Conservation (phyloP, 169 alveolate species). For the Neospora caninum region DNA sequence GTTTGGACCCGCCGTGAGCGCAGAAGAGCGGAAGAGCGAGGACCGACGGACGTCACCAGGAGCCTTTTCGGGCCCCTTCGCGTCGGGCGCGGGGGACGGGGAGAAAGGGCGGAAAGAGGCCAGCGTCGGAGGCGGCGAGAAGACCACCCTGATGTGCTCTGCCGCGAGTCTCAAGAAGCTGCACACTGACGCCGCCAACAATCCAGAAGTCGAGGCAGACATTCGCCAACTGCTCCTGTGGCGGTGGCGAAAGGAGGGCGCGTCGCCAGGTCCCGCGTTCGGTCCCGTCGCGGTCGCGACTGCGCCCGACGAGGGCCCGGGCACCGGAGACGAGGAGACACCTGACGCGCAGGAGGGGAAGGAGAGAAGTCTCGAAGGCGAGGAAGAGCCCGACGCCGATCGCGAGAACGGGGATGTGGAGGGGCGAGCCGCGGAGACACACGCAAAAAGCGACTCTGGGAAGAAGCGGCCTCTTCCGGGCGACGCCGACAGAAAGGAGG, state of each 20-base stretch:
- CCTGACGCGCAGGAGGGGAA: not conserved
- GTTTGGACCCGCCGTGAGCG: not conserved
- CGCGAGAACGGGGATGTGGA: not conserved
- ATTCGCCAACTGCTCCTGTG: constrained; percentile 16
- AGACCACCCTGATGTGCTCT: not conserved
- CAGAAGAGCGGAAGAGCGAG: not conserved
- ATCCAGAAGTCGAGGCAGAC: constrained; percentile 30
- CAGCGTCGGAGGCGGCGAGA: not conserved
- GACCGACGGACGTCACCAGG: not conserved
- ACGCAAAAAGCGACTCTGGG: too few relatives aligned
- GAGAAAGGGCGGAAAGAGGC: not conserved
- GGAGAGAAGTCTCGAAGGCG: not conserved
- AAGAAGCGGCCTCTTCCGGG: too few relatives aligned
- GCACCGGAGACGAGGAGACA: not conserved
- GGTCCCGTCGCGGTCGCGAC: not conserved
- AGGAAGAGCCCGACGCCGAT: not conserved
- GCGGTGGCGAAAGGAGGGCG: constrained; percentile 35
- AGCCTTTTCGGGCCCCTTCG: too few relatives aligned
- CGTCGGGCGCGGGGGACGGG: not conserved
- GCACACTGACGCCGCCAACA: constrained; percentile 19
- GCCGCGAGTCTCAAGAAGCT: constrained; percentile 26
- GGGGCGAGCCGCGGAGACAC: too few relatives aligned
- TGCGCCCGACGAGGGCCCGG: not conserved
- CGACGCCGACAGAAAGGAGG: too few relatives aligned
- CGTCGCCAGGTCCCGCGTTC: not conserved